Base-by-base conservation (phyloP, 2,329 filamentous ascomycete species). In the Xylariaceae sp. region DNA sequence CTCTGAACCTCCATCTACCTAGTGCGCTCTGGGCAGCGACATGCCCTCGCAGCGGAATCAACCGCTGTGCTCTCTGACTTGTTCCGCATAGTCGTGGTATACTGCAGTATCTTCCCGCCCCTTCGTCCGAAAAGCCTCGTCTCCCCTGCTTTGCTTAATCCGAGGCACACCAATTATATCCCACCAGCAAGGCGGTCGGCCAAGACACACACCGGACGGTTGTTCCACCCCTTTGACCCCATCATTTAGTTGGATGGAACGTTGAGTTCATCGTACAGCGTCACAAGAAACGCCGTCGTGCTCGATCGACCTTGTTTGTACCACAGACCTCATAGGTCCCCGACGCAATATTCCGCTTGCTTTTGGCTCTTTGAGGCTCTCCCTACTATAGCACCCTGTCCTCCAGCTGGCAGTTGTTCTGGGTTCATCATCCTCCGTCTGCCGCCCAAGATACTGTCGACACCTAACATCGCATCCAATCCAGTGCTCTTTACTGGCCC, bases 161-260 rank as follows among this genome's bases (percentile, higher is more conserved):
- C 22, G 22, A 26, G 22, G 22, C 22, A 26, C 22, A 11, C 22
- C 22, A 26, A 11, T 26, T 11, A 11, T 26, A 6, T 26, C 11
- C 11, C 22, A 26, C 6, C n/a, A n/a, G n/a, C n/a, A 26, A 6
- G 22, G 22, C 22, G 22, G 22, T 26, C 22, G 22, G 22, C 22
- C 6, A 26, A 26, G 22, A 6, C 22, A 26, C 22, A 6, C 22
- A 26, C 22, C 22, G 22, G 22, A 6, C 22, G 11, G 30, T 17
- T n/a, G 30, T 39, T 52, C 24, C 24, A 38, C 44, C 39, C 49
- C 51, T 47, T 45, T 46, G 44, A 47, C 39, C 44, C 43, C 48
- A 29, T 35, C n/a, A n/a, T n/a, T n/a, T 37, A 42, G 47, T 37
- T 38, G 35, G 28, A 41, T 50, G 52, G 47, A 47, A 50, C 44